These are phyloP conservation scores for Monosporascus cannonballus DNA, from an alignment of 2,329 filamentous ascomycete species.

Conservation along the genomic window DNA sequence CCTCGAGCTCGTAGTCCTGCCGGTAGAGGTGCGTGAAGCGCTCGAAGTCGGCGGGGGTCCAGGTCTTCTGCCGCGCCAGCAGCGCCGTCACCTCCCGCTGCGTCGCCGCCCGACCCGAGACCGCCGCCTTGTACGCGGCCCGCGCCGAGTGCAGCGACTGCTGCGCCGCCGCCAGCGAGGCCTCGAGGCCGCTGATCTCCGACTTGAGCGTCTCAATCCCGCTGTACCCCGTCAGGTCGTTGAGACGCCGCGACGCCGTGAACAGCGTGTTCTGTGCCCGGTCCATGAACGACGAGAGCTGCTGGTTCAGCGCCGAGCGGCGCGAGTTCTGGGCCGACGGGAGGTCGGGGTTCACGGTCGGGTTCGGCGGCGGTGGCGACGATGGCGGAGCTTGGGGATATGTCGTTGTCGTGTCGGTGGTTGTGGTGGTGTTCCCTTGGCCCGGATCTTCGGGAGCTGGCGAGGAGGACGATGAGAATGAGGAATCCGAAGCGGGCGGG, in stretches of 20 bases:
- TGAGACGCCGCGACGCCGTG: conserved; percentile 79
- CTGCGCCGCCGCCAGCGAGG: conserved; percentile 53
- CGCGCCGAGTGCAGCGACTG: conserved; percentile 65
- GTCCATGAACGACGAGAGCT: conserved; percentile 75
- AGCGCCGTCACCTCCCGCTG: conserved; percentile 95
- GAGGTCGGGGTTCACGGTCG: conserved; percentile 26
- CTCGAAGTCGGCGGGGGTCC: conserved; percentile 82
- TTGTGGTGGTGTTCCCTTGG: background rate
- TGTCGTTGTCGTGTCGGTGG: background rate
- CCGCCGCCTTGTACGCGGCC: conserved; percentile 73
- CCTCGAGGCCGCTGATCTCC: conserved; percentile 65
- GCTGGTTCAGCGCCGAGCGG: conserved; percentile 35
- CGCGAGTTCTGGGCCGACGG: conserved; percentile 41
- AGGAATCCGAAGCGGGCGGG: conserved; percentile 1
- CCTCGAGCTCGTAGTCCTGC: conserved; percentile 88
- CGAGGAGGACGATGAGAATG: conserved; percentile 10
- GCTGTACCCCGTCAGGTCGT: conserved; percentile 90
- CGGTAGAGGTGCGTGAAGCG: conserved; percentile 91
- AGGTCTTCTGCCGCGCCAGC: conserved; percentile 87
- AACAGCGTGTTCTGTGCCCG: conserved; percentile 80
- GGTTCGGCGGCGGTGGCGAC: conserved; percentile 3
- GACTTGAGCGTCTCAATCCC: conserved; percentile 81
- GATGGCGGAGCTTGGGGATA: conserved; percentile 3
- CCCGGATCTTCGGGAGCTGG: conserved; percentile 1
- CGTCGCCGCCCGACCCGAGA: conserved; percentile 74